phyloP scores from a whole-genome alignment of 1,139 yeast species.

The Yamadazyma blattariae region DNA sequence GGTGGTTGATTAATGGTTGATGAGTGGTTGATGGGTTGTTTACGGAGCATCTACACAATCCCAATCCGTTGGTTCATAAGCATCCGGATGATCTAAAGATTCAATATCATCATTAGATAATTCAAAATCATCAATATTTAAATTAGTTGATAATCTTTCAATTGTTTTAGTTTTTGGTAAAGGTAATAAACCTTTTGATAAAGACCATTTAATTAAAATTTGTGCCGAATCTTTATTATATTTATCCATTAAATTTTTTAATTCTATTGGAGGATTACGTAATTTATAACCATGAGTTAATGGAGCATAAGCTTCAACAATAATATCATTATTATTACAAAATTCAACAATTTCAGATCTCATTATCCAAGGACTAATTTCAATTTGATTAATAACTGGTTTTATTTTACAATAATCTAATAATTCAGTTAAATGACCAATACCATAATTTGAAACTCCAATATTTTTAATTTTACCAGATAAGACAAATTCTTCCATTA shows the following conservation, averaged over 20 bases:
- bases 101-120: constrained; percentile 45
- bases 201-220: constrained; percentile 35
- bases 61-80: constrained; percentile 72
- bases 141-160: constrained; percentile 27
- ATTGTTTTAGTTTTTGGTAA: constrained; percentile 33
- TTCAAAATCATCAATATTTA: constrained; percentile 48
- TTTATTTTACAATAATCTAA: constrained; percentile 44
- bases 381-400: constrained; percentile 67
- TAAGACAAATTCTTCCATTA: constrained; percentile 65
- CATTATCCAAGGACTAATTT: constrained; percentile 78
- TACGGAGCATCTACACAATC: constrained; percentile 59
- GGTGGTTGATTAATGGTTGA: too few relatives aligned
- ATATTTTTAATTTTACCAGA: constrained; percentile 53
- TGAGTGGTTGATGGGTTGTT: too few relatives aligned
- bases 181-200: constrained; percentile 42
- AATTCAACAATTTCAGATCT: constrained; percentile 57
- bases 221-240: constrained; percentile 29
- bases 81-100: constrained; percentile 32
- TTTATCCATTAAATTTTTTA: constrained; percentile 19
- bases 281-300: constrained; percentile 36
- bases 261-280: constrained; percentile 20
- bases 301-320: constrained; percentile 40
- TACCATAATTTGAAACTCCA: constrained; percentile 72
- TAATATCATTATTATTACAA: constrained; percentile 36
- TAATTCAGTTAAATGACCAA: constrained; percentile 58